phyloP scores from a whole-genome alignment of 495 filamentous ascomycete species.

The Penicillium ochrochloron region DNA sequence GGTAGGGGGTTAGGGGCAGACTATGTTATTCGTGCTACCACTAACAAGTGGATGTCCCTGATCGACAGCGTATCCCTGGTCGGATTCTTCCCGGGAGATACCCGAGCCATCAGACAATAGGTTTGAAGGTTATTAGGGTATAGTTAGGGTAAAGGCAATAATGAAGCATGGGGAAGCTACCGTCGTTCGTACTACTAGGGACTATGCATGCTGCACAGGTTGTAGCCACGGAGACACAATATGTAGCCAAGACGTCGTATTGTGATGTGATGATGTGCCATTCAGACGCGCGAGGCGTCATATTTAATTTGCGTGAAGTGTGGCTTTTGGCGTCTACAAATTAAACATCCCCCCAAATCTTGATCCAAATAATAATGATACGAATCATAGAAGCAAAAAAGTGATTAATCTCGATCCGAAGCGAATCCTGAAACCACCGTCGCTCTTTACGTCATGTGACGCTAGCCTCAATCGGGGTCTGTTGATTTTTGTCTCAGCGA shows the following conservation, averaged over 20 bases:
- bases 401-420: constrained; percentile 6
- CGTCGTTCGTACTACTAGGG: background rate
- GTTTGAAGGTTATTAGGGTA: background rate
- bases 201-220: background rate
- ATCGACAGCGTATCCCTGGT: constrained; percentile 25
- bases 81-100: background rate
- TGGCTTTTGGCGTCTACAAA: background rate
- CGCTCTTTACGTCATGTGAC: constrained; percentile 35
- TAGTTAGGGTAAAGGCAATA: no score
- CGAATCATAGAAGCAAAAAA: background rate
- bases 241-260: constrained; percentile 1
- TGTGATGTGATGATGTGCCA: constrained; percentile 1
- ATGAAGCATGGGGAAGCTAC: background rate
- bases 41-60: constrained; percentile 5
- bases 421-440: constrained; percentile 25
- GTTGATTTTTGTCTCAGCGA: constrained; percentile 40
- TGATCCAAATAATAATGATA: background rate
- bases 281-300: background rate
- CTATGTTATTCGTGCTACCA: background rate
- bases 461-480: constrained; percentile 30
- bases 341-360: background rate
- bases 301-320: background rate
- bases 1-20: background rate
- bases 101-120: background rate
- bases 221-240: constrained; percentile 3